phyloP scores from a whole-genome alignment of 768 basidiomycete species.

The Pulveroboletus ravenelii region DNA sequence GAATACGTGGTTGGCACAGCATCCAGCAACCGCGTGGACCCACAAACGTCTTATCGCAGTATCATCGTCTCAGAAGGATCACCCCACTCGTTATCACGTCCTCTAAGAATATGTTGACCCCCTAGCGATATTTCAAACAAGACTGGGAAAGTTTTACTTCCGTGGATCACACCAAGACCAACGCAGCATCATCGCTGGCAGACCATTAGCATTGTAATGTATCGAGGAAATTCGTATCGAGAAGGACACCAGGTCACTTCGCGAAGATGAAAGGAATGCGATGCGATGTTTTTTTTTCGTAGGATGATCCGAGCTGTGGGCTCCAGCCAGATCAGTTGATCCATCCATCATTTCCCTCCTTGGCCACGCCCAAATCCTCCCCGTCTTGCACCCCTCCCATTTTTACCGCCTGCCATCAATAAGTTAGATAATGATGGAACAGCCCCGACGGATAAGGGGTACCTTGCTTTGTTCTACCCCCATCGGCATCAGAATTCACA shows the following conservation, averaged over 20 bases:
- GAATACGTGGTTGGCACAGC: background rate
- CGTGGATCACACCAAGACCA: constrained; percentile 5
- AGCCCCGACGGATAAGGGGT: background rate
- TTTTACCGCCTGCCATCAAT: background rate
- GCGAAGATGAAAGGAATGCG: background rate
- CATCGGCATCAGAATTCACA: constrained; percentile 21
- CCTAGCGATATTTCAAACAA: constrained; percentile 3
- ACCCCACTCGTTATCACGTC: too few relatives aligned
- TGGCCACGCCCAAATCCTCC: background rate
- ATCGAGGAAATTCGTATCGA: constrained; percentile 1
- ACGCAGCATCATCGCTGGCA: constrained; percentile 1
- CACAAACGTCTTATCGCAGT: constrained; percentile 14
- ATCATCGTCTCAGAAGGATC: background rate
- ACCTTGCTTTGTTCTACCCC: constrained; percentile 12
- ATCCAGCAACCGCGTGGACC: constrained; percentile 20
- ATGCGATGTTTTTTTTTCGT: background rate
- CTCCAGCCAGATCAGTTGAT: constrained; percentile 1
- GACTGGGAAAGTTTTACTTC: constrained; percentile 4
- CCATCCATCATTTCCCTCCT: background rate
- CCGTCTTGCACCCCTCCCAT: background rate
- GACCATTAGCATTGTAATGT: constrained; percentile 1
- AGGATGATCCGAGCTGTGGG: background rate
- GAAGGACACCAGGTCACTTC: constrained; percentile 20
- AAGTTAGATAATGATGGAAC: constrained; percentile 5
- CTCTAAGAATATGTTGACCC: background rate